Conservation (phyloP, 805 yeast species). For the Wickerhamomyces sydowiorum region DNA sequence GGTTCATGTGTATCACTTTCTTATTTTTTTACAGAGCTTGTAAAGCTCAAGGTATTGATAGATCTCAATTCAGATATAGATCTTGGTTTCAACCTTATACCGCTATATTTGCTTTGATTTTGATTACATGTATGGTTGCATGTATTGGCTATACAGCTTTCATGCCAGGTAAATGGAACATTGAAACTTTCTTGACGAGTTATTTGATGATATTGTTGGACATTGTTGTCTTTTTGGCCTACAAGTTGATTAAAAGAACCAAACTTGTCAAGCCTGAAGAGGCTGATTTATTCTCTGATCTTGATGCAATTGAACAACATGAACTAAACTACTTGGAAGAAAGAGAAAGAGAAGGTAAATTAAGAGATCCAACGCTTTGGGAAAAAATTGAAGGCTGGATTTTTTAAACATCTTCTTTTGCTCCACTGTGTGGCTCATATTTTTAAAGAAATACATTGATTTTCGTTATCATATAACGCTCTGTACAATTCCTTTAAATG, state of each 20-base stretch:
- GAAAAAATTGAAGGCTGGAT: not conserved
- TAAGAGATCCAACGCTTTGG: not conserved
- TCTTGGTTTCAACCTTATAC: constrained; percentile 54
- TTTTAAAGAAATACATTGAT: too few relatives aligned
- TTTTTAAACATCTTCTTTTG: too few relatives aligned
- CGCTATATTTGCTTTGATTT: constrained; percentile 39
- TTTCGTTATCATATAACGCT: too few relatives aligned
- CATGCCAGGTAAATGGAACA: constrained; percentile 64
- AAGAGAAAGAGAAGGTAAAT: not conserved
- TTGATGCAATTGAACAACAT: constrained; percentile 53
- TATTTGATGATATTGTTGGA: constrained; percentile 67
- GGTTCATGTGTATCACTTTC: constrained; percentile 47
- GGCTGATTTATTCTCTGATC: constrained; percentile 49
- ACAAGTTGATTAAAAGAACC: constrained; percentile 45
- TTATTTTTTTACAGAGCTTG: constrained; percentile 16
- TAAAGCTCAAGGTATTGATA: not conserved
- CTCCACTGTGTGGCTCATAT: too few relatives aligned
- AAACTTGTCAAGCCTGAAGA: constrained; percentile 38
- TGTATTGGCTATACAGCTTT: constrained; percentile 68
- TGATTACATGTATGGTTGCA: constrained; percentile 45
- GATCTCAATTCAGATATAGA: not conserved
- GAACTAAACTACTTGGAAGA: constrained; percentile 28
- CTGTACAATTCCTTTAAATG: too few relatives aligned
- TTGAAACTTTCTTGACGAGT: constrained; percentile 56
- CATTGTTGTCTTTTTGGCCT: constrained; percentile 37